Evolutionary conservation across 1,284 basidiomycete species (phyloP), one percentile per base, ranked within the genome.

Genomic region (Naganishia sp.): DNA sequence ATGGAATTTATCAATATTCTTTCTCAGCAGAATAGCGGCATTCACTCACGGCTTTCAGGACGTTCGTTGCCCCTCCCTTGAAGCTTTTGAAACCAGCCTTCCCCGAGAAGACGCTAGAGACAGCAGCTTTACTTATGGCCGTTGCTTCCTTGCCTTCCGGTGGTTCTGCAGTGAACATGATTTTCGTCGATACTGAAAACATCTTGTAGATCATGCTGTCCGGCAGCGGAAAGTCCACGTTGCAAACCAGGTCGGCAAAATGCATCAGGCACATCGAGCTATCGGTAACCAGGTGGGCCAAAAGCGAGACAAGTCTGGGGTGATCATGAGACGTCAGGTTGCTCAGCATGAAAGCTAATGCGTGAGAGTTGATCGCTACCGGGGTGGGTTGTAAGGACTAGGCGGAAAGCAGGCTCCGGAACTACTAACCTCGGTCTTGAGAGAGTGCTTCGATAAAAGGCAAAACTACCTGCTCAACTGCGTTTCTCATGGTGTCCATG

Each of bases 401-500:
- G 7, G 39, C 49, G 25, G 18, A 25, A 23, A 6, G 23, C 21
- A n/a, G 13, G 18, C 23, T 9, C 31, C 9, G 3, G 15, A 23
- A 5, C 15, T 6, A 57, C 55, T 23, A 11, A 57, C 64, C 77
- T 78, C 43, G 79, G 45, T 81, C 75, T 45, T 85, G 84, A 1
- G 82, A 79, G 23, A 82, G 72, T 2, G 86, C 88, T 74, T 97
- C 92, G 6, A 95, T 86, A 71, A 94, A 90, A 0, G 93, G 92
- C 73, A 94, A 92, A 7, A 97, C 82, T 50, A 92, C 83, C 74
- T 86, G 86, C 0, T 86, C 86, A 28, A 97, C 84, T 67, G 89
- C 87, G 67, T 88, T 88, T 75, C 94, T 94, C 69, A 93, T 82
- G 0, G 87, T 83, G 45, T 81, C 82, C 9, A 97, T 83, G 74